phyloP scores from a whole-genome alignment of 2,329 filamentous ascomycete species.

The Xylaria digitata region DNA sequence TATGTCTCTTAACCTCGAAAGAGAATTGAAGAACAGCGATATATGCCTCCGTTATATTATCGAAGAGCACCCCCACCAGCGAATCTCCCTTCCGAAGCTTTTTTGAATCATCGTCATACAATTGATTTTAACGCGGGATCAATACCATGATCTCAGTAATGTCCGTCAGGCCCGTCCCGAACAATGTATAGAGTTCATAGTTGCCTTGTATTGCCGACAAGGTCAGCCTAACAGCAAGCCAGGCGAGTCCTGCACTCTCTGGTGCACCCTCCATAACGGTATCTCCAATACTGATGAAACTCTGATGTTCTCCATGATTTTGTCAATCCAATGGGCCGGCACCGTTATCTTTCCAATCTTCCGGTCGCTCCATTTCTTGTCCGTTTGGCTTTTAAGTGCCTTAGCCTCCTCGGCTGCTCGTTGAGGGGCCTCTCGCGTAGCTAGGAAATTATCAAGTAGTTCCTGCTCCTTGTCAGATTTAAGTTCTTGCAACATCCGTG shows the following conservation, averaged over 20 bases:
- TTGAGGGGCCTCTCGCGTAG: slow-evolving; percentile 3
- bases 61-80: slow-evolving; percentile 1
- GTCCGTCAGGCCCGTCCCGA: slow-evolving; percentile 6
- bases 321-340: slow-evolving; percentile 5
- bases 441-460: background rate
- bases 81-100: background rate
- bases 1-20: slow-evolving; percentile 1
- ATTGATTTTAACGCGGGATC: background rate
- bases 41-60: slow-evolving; percentile 5
- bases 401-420: background rate
- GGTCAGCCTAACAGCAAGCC: slow-evolving; percentile 2
- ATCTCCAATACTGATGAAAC: background rate
- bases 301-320: slow-evolving; percentile 12
- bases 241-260: background rate
- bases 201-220: slow-evolving; percentile 3
- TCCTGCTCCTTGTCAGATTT: slow-evolving; percentile 10
- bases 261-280: slow-evolving; percentile 4
- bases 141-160: slow-evolving; percentile 10
- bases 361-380: slow-evolving; percentile 9
- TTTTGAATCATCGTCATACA: background rate
- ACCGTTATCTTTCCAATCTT: background rate
- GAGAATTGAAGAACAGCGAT: slow-evolving; percentile 11
- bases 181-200: slow-evolving; percentile 4
- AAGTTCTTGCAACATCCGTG: slow-evolving; percentile 6
- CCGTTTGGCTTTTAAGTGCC: slow-evolving; percentile 1